phyloP scores from a whole-genome alignment of 495 filamentous ascomycete genomes.

The Penicillium cataractarum region DNA sequence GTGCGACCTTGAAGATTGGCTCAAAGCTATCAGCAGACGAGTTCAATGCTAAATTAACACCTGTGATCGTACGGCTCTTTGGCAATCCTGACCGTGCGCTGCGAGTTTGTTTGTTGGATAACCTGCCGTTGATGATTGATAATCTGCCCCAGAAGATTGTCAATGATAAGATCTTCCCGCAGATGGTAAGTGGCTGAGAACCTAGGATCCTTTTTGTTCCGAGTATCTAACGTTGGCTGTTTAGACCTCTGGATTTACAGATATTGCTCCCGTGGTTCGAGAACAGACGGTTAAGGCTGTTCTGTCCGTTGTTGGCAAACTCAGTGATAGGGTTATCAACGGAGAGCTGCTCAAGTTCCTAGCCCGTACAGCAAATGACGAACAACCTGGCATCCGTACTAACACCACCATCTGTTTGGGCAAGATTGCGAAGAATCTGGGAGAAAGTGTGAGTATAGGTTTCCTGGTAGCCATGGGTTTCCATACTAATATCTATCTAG shows the following conservation, averaged over 20 bases:
- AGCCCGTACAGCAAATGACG: slow-evolving; percentile 95
- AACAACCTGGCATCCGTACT: slow-evolving; percentile 95
- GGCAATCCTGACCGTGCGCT: slow-evolving; percentile 89
- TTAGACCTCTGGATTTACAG: slow-evolving; percentile 88
- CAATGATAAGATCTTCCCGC: slow-evolving; percentile 95
- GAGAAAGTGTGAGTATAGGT: slow-evolving; percentile 60
- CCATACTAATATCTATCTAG: slow-evolving; percentile 36
- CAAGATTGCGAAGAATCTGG: slow-evolving; percentile 89
- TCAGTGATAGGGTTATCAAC: slow-evolving; percentile 90
- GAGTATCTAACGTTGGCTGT: not conserved
- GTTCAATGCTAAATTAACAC: slow-evolving; percentile 81
- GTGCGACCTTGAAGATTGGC: slow-evolving; percentile 85
- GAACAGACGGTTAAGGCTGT: slow-evolving; percentile 96
- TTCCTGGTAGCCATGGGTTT: not conserved
- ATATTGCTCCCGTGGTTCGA: slow-evolving; percentile 85
- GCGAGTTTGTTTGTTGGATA: slow-evolving; percentile 88
- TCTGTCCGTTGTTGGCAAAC: slow-evolving; percentile 78
- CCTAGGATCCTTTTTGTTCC: not conserved
- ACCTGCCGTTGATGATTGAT: slow-evolving; percentile 88
- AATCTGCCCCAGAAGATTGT: slow-evolving; percentile 86
- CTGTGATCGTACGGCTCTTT: slow-evolving; percentile 86
- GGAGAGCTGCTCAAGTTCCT: slow-evolving; percentile 89
- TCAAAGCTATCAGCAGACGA: slow-evolving; percentile 85
- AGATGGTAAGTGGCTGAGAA: slow-evolving; percentile 62
- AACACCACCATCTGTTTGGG: slow-evolving; percentile 98